phyloP scores from a whole-genome alignment of 139 green algal species.

The Astrephomene gubernaculifera region DNA sequence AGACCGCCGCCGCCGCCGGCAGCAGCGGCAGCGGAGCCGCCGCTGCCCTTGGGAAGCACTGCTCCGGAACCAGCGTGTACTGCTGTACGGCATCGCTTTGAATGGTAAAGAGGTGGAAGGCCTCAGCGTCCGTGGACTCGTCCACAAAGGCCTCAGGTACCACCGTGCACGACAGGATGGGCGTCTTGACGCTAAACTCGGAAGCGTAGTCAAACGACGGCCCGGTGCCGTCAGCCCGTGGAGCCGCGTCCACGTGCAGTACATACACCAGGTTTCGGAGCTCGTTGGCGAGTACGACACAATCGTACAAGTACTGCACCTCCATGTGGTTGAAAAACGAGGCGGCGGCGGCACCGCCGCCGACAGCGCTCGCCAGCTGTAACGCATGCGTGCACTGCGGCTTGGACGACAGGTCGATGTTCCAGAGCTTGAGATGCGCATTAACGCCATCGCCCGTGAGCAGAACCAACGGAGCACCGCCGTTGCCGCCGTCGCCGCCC shows the following conservation, averaged over 20 bases:
- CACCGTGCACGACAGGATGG: slow-evolving; percentile 81
- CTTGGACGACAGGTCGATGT: slow-evolving; percentile 18
- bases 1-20: neutral
- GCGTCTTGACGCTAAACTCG: slow-evolving; percentile 78
- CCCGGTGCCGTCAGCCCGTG: neutral
- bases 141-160: slow-evolving; percentile 39
- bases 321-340: slow-evolving; percentile 74
- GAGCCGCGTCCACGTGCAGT: slow-evolving; percentile 60
- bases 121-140: slow-evolving; percentile 17
- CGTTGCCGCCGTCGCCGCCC: neutral
- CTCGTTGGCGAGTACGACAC: slow-evolving; percentile 85
- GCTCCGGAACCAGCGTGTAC: slow-evolving; percentile 77
- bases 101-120: slow-evolving; percentile 50
- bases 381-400: slow-evolving; percentile 25
- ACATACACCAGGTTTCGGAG: slow-evolving; percentile 75
- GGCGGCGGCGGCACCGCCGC: slow-evolving; percentile 6
- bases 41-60: slow-evolving; percentile 62
- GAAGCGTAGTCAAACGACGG: slow-evolving; percentile 75
- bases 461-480: slow-evolving; percentile 37
- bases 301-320: slow-evolving; percentile 51
- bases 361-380: neutral
- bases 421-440: slow-evolving; percentile 64
- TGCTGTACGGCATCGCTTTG: slow-evolving; percentile 90
- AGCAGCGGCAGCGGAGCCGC: too few species aligned
- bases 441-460: slow-evolving; percentile 60